A percentile compares a stretch with the other conserved stretches of the same genome.
phyloP scores from a whole-genome alignment of 768 basidiomycete genomes.

The Naematelia encephala region DNA sequence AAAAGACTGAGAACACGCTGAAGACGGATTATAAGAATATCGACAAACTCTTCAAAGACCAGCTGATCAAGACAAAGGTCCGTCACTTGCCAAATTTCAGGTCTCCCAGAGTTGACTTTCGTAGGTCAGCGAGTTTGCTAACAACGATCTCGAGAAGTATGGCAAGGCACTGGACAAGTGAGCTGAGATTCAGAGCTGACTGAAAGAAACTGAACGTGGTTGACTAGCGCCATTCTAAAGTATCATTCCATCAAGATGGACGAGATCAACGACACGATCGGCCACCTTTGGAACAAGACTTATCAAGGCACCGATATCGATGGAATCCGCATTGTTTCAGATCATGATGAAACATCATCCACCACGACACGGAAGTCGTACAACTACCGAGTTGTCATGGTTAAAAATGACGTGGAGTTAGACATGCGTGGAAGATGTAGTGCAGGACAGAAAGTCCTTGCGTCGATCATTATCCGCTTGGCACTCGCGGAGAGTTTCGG shows the following conservation, averaged over 20 bases:
- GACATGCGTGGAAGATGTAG: slow-evolving; percentile 99
- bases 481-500: slow-evolving; percentile 97
- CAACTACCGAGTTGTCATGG: slow-evolving; percentile 99
- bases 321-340: slow-evolving; percentile 90
- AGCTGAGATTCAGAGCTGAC: slow-evolving; percentile 34
- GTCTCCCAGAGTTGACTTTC: slow-evolving; percentile 3
- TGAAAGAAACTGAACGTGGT: slow-evolving; percentile 7
- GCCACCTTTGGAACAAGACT: slow-evolving; percentile 95
- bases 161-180: slow-evolving; percentile 95
- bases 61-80: slow-evolving; percentile 92
- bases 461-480: slow-evolving; percentile 94
- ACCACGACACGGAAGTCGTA: slow-evolving; percentile 76
- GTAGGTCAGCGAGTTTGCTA: slow-evolving; percentile 96
- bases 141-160: slow-evolving; percentile 94
- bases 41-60: slow-evolving; percentile 79
- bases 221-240: slow-evolving; percentile 88
- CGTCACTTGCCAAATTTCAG: slow-evolving; percentile 9
- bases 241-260: slow-evolving; percentile 98
- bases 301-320: slow-evolving; percentile 99
- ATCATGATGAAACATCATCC: slow-evolving; percentile 77
- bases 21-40: slow-evolving; percentile 77
- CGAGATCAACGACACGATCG: slow-evolving; percentile 97
- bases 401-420: slow-evolving; percentile 98
- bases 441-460: slow-evolving; percentile 97
- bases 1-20: slow-evolving; percentile 66